Conservation (phyloP, 1,284 basidiomycete genomes). For the Ganoderma boninense region DNA sequence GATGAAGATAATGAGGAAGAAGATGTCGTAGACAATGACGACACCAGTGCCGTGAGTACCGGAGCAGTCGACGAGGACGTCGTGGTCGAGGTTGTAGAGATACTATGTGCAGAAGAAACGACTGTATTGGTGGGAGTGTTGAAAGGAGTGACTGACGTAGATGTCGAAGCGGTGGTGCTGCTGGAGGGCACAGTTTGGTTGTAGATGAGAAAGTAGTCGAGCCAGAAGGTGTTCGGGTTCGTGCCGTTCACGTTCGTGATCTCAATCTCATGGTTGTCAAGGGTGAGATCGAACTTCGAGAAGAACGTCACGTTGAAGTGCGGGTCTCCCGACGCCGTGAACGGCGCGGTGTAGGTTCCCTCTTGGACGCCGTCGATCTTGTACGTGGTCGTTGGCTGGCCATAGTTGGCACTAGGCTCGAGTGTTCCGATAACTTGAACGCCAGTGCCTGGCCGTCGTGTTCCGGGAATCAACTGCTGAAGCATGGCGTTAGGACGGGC, state of each 20-base stretch:
- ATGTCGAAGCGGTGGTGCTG: neutral
- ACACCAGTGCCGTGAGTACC: neutral
- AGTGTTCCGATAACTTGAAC: constrained; percentile 28
- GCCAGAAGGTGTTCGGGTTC: constrained; percentile 26
- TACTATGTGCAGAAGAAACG: neutral
- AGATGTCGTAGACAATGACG: neutral
- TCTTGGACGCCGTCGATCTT: constrained; percentile 22
- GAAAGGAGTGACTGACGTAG: neutral
- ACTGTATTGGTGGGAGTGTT: neutral
- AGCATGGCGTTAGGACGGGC: neutral
- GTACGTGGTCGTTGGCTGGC: constrained; percentile 25
- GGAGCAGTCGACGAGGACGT: constrained; percentile 2
- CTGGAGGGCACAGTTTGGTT: neutral
- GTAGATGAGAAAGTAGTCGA: constrained; percentile 30
- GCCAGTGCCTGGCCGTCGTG: constrained; percentile 23
- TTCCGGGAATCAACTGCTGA: neutral
- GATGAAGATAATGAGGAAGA: neutral
- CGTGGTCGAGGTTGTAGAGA: neutral
- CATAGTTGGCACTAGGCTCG: constrained; percentile 18
- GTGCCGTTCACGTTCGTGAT: constrained; percentile 31
- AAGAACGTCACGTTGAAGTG: constrained; percentile 26
- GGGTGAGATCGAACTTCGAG: constrained; percentile 12
- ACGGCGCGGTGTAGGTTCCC: constrained; percentile 19
- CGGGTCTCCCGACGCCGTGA: constrained; percentile 12
- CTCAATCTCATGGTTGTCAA: constrained; percentile 22